These are phyloP conservation scores for Rhizoclosmatium sp. DNA, from an alignment of 192 early-diverging fungal genomes.

Conservation along the genomic window DNA sequence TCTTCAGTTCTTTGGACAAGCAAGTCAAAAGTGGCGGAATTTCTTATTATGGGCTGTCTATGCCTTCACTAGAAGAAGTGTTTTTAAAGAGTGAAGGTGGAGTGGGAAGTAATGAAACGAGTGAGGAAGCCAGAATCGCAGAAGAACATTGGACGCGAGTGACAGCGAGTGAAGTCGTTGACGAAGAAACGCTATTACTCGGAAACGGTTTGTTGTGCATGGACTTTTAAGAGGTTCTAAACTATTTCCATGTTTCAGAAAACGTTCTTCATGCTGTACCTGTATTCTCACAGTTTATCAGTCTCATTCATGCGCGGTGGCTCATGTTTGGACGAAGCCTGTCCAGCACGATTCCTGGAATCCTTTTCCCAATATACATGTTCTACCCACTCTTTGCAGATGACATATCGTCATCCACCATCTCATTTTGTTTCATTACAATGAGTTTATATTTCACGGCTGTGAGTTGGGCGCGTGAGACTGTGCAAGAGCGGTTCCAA, in stretches of 20 bases:
- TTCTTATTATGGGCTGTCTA: slow-evolving; percentile 61
- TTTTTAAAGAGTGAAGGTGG: slow-evolving; percentile 60
- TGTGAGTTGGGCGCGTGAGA: slow-evolving; percentile 21
- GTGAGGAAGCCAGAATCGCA: slow-evolving; percentile 26
- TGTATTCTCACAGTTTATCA: slow-evolving; percentile 10
- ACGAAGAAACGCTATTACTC: slow-evolving; percentile 29
- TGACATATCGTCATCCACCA: slow-evolving; percentile 16
- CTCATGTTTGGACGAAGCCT: slow-evolving; percentile 27
- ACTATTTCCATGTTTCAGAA: not conserved
- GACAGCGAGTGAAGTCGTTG: slow-evolving; percentile 17
- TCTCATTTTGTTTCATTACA: slow-evolving; percentile 35
- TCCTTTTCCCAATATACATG: slow-evolving; percentile 33
- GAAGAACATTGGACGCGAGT: slow-evolving; percentile 34
- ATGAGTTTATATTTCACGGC: slow-evolving; percentile 27
- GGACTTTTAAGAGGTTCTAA: not conserved
- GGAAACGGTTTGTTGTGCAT: slow-evolving; percentile 26
- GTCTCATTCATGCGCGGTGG: slow-evolving; percentile 13
- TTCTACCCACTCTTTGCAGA: slow-evolving; percentile 14
- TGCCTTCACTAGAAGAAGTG: slow-evolving; percentile 69
- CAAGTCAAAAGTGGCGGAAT: slow-evolving; percentile 41
- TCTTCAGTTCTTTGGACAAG: slow-evolving; percentile 60
- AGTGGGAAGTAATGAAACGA: slow-evolving; percentile 33
- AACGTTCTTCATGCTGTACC: slow-evolving; percentile 10
- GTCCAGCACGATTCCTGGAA: slow-evolving; percentile 14
- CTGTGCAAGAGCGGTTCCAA: slow-evolving; percentile 18